phyloP scores from a whole-genome alignment of 345 rosid genomes.

The Trapa incisa region DNA sequence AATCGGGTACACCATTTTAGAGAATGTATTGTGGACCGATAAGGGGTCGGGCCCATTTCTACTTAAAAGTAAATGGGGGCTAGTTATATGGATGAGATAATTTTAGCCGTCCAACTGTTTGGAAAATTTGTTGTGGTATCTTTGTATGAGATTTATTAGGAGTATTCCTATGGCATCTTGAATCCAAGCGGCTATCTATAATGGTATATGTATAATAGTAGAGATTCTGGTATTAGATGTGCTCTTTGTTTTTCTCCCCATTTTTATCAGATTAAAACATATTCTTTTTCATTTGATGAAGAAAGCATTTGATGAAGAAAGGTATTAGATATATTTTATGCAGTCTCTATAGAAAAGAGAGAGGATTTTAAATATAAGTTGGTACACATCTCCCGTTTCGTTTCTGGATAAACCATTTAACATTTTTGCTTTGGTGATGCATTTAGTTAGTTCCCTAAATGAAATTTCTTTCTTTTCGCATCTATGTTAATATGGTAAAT shows the following conservation, averaged over 20 bases:
- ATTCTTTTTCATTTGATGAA: conserved; percentile 16
- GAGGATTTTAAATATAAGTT: background rate
- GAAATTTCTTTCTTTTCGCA: background rate
- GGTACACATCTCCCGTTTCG: background rate
- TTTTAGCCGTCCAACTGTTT: conserved; percentile 27
- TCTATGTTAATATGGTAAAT: background rate
- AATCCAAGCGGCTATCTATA: conserved; percentile 31
- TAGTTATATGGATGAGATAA: conserved; percentile 32
- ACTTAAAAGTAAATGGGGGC: conserved; percentile 45
- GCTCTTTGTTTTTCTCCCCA: background rate
- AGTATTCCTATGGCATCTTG: conserved; percentile 40
- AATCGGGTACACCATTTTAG: no score
- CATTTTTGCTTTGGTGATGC: background rate
- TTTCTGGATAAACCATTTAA: background rate
- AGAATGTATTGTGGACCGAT: no score
- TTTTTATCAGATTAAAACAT: background rate
- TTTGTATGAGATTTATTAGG: conserved; percentile 39
- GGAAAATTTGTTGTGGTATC: conserved; percentile 30
- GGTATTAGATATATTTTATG: conserved; percentile 27
- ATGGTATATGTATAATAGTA: conserved; percentile 12
- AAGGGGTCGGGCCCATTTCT: no score
- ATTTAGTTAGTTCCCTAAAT: background rate
- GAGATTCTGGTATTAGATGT: background rate
- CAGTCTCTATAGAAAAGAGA: background rate
- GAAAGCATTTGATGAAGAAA: conserved; percentile 50